Conservation (phyloP, 140 eudicot genomes). For the Anethum foeniculum region DNA sequence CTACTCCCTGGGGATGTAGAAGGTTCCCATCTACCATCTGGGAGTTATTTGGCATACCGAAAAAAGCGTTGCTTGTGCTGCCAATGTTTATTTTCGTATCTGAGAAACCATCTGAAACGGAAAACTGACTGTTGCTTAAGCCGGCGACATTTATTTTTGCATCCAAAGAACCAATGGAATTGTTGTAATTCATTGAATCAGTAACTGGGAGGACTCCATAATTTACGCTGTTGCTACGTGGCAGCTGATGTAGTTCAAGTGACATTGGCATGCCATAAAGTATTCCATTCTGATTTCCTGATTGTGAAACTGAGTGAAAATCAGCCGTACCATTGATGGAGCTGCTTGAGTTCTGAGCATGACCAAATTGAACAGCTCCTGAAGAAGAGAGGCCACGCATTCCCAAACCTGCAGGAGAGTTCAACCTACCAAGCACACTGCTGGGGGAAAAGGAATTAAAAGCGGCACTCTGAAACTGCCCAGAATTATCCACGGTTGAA, state of each 20-base stretch:
- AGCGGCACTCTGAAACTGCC: constrained; percentile 20
- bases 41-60: constrained; percentile 10
- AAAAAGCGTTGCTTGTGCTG: constrained; percentile 12
- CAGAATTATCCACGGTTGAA: constrained; percentile 12
- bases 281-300: constrained; percentile 21
- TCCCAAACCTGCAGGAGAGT: constrained; percentile 26
- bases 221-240: constrained; percentile 10
- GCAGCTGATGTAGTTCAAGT: constrained; percentile 18
- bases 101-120: constrained; percentile 9
- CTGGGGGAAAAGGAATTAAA: constrained; percentile 20
- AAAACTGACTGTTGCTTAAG: constrained; percentile 6
- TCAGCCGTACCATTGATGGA: constrained; percentile 6
- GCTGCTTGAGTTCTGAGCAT: constrained; percentile 10
- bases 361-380: constrained; percentile 16
- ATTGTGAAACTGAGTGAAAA: constrained; percentile 4
- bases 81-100: background rate
- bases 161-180: constrained; percentile 12
- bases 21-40: constrained; percentile 13
- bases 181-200: constrained; percentile 3
- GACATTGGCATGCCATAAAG: constrained; percentile 26
- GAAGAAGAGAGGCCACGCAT: constrained; percentile 20
- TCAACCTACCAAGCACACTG: constrained; percentile 21
- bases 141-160: background rate
- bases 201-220: background rate
- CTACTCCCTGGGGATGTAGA: constrained; percentile 11